Evolutionary conservation across 768 basidiomycete genomes (phyloP).

Genomic region (Sporobolomyces roseus): DNA sequence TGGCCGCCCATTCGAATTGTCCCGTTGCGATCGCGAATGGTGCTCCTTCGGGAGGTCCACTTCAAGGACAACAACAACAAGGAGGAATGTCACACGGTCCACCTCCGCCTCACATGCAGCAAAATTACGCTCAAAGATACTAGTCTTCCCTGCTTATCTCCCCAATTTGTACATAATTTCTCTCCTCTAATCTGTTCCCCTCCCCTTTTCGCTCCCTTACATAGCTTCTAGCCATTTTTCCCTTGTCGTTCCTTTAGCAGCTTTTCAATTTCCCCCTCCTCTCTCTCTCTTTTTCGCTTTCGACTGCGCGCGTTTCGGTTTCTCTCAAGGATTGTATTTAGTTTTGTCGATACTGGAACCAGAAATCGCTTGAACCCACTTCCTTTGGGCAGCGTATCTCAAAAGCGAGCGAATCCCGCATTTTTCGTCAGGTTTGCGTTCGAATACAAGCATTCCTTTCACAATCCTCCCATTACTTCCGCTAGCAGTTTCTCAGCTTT

Average conservation of each 20-base stretch:
- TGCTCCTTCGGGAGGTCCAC: constrained; percentile 4
- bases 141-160: neutral
- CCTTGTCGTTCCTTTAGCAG: constrained; percentile 2
- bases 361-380: neutral
- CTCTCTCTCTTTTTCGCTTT: neutral
- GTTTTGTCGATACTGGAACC: no score
- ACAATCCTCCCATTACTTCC: neutral
- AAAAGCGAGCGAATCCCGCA: no score
- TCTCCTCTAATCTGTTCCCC: neutral
- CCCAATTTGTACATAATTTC: neutral
- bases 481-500: neutral
- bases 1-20: constrained; percentile 53
- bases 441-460: no score
- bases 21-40: constrained; percentile 39
- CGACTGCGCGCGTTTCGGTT: no score
- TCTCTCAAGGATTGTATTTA: no score
- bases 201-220: neutral
- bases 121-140: neutral
- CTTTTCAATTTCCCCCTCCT: neutral
- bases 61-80: no score
- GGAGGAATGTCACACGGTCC: constrained; percentile 4
- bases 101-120: neutral
- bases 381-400: no score
- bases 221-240: neutral
- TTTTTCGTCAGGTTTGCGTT: no score